These are phyloP conservation scores for Debaryomyces udenii DNA, from an alignment of 1,139 yeast genomes.

Conservation along the genomic window DNA sequence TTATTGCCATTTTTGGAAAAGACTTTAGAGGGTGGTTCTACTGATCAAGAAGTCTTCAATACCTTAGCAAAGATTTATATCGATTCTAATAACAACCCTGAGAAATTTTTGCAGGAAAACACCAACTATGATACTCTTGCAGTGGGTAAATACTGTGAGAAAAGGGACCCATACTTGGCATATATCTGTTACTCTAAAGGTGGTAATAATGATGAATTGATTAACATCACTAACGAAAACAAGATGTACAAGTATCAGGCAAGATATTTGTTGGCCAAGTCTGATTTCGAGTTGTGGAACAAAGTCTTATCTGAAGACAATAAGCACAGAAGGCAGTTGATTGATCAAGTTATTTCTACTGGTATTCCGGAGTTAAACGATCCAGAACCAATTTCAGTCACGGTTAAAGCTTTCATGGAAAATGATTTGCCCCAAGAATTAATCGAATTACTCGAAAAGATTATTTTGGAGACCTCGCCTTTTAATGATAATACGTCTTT, in stretches of 20 bases:
- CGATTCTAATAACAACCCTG: slow-evolving; percentile 97
- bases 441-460: slow-evolving; percentile 92
- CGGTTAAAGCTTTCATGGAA: slow-evolving; percentile 97
- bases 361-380: slow-evolving; percentile 95
- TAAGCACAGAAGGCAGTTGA: slow-evolving; percentile 83
- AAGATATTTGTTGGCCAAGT: slow-evolving; percentile 83
- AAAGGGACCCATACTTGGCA: slow-evolving; percentile 97
- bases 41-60: slow-evolving; percentile 89
- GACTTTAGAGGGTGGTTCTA: slow-evolving; percentile 83
- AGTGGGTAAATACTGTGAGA: slow-evolving; percentile 98
- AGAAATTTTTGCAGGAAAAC: slow-evolving; percentile 92
- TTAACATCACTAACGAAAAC: slow-evolving; percentile 92
- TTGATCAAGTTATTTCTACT: slow-evolving; percentile 93
- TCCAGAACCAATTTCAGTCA: slow-evolving; percentile 94
- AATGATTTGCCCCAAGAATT: slow-evolving; percentile 91
- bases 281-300: slow-evolving; percentile 82
- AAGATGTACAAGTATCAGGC: slow-evolving; percentile 99
- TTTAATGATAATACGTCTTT: slow-evolving; percentile 92
- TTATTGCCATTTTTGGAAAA: slow-evolving; percentile 92
- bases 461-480: slow-evolving; percentile 95
- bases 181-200: slow-evolving; percentile 97
- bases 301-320: slow-evolving; percentile 76
- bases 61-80: slow-evolving; percentile 97
- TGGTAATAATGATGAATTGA: slow-evolving; percentile 83
- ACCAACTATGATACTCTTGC: slow-evolving; percentile 84